A percentile compares a stretch with the other conserved stretches of the same genome.
Evolutionary conservation across 352 stramenopile genomes (phyloP).

Genomic region (Phytopythium oedochilum): DNA sequence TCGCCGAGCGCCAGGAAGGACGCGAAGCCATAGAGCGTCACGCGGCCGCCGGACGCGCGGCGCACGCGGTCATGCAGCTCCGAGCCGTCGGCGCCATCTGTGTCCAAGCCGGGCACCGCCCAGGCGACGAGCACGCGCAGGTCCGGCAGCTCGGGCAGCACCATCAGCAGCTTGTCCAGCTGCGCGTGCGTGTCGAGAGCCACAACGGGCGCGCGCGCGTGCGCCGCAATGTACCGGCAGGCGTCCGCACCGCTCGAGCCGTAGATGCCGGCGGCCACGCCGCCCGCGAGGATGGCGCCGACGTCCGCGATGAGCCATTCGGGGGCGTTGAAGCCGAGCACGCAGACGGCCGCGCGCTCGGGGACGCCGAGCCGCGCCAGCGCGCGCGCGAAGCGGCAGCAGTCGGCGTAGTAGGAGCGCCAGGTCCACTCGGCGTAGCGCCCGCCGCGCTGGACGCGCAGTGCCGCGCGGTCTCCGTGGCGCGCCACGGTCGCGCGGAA

Average conservation of each 20-base stretch:
- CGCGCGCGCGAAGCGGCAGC: slow-evolving; percentile 56
- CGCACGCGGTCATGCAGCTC: slow-evolving; percentile 28
- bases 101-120: slow-evolving; percentile 5
- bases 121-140: slow-evolving; percentile 78
- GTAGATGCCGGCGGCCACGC: slow-evolving; percentile 84
- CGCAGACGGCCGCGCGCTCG: slow-evolving; percentile 68
- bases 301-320: slow-evolving; percentile 84
- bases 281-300: slow-evolving; percentile 75
- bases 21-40: slow-evolving; percentile 54
- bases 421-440: slow-evolving; percentile 44
- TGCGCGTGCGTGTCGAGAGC: slow-evolving; percentile 65
- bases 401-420: slow-evolving; percentile 70
- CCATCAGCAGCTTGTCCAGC: slow-evolving; percentile 70
- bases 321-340: slow-evolving; percentile 83
- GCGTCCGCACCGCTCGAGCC: slow-evolving; percentile 70
- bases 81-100: too few relatives aligned
- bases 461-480: slow-evolving; percentile 20
- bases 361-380: slow-evolving; percentile 66
- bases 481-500: slow-evolving; percentile 32
- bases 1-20: slow-evolving; percentile 50
- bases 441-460: slow-evolving; percentile 31
- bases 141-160: slow-evolving; percentile 57
- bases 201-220: slow-evolving; percentile 69
- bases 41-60: slow-evolving; percentile 18
- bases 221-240: slow-evolving; percentile 73